These are phyloP conservation scores for Solanum habrochaites DNA, from an alignment of 257 asterid species.

Conservation along the genomic window DNA sequence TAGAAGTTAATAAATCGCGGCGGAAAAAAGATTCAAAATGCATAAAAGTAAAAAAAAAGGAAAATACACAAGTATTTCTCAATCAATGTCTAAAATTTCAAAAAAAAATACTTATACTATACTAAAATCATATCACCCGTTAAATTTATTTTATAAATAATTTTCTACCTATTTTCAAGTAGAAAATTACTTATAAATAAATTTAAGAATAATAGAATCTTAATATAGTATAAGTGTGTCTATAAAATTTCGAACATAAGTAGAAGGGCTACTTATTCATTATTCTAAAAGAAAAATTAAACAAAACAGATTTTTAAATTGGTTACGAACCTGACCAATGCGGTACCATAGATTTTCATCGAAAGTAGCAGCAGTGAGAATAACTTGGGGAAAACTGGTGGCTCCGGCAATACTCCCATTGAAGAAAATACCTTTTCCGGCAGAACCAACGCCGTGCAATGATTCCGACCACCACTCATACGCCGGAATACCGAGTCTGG, in stretches of 20 bases:
- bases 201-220: rapidly evolving
- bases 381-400: constrained; percentile 87
- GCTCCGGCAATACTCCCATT: constrained; percentile 41
- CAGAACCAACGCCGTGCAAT: constrained; percentile 74
- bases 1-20: neutral
- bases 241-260: rapidly evolving
- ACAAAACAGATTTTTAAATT: neutral
- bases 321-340: constrained; percentile 49
- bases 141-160: too few species aligned
- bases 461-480: constrained; percentile 98
- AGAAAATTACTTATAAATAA: too few species aligned
- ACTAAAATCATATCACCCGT: too few species aligned
- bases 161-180: too few species aligned
- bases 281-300: neutral
- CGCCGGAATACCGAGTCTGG: constrained; percentile 69
- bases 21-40: too few species aligned
- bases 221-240: too few species aligned
- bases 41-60: too few species aligned
- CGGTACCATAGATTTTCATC: constrained; percentile 75
- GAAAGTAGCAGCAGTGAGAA: constrained; percentile 78
- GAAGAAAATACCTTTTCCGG: constrained; percentile 50
- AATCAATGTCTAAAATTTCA: too few species aligned
- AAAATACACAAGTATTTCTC: too few species aligned
- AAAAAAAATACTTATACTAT: rapidly evolving
- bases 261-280: rapidly evolving